Percentiles rank a stretch among this genome's conserved stretches.
phyloP scores from a whole-genome alignment of 148 eudicot genomes.

The Nepenthes gracilis region DNA sequence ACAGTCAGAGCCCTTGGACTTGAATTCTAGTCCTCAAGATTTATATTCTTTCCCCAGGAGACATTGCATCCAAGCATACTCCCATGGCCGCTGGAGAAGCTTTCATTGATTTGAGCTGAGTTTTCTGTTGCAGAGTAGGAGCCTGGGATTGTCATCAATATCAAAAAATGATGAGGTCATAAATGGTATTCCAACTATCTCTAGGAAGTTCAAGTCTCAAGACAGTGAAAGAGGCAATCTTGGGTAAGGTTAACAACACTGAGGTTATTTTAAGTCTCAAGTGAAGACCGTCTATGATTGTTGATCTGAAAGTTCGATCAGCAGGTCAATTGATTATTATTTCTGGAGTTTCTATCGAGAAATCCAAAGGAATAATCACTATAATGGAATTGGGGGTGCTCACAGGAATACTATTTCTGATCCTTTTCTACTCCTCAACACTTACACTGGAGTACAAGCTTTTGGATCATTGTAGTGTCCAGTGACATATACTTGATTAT shows the following conservation, averaged over 20 bases:
- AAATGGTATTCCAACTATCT: slow-evolving; percentile 29
- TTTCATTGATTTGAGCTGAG: not conserved
- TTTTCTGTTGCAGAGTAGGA: not conserved
- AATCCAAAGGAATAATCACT: slow-evolving; percentile 29
- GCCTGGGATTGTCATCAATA: slow-evolving; percentile 3
- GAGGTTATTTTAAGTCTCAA: not conserved
- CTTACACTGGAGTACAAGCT: slow-evolving; percentile 47
- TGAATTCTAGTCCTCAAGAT: slow-evolving; percentile 10
- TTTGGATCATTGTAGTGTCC: slow-evolving; percentile 41
- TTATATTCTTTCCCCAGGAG: not conserved
- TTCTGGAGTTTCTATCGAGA: slow-evolving; percentile 34
- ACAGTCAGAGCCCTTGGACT: not conserved
- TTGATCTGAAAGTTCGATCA: slow-evolving; percentile 11
- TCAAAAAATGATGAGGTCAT: slow-evolving; percentile 33
- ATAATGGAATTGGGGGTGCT: slow-evolving; percentile 39
- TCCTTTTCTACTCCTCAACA: slow-evolving; percentile 34
- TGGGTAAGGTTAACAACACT: slow-evolving; percentile 9
- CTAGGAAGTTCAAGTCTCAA: slow-evolving; percentile 26
- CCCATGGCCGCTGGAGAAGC: not conserved
- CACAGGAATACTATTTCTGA: slow-evolving; percentile 33
- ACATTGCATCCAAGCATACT: not conserved
- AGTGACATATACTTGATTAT: slow-evolving; percentile 53
- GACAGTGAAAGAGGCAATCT: slow-evolving; percentile 11
- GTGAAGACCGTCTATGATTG: not conserved
- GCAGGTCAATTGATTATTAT: slow-evolving; percentile 42